Conservation (phyloP, 1,139 yeast species). For the Sugiyamaella neomexicana region DNA sequence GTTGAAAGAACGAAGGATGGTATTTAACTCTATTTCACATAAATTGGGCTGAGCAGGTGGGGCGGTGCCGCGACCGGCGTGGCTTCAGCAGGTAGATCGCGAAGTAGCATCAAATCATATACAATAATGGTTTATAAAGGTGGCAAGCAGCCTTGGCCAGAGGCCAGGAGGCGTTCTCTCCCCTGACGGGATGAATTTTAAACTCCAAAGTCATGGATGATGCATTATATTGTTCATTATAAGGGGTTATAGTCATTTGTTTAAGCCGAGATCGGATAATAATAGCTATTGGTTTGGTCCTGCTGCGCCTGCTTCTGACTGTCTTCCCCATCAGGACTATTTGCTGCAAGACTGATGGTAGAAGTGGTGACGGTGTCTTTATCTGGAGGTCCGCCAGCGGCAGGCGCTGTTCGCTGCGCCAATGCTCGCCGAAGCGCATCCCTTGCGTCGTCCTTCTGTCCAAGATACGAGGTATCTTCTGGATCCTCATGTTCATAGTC, state of each 20-base stretch:
- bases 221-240: neutral
- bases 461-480: conserved; percentile 9
- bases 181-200: too few species aligned
- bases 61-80: neutral
- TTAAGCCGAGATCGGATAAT: conserved; percentile 13
- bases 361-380: neutral
- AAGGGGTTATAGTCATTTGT: too few species aligned
- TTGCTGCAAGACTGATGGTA: neutral
- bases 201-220: neutral
- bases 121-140: too few species aligned
- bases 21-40: too few species aligned
- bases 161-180: too few species aligned
- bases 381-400: conserved; percentile 3
- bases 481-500: conserved; percentile 11
- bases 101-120: too few species aligned
- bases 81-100: too few species aligned
- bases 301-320: neutral
- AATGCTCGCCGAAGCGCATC: conserved; percentile 15
- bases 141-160: neutral
- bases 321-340: conserved; percentile 3
- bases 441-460: conserved; percentile 14
- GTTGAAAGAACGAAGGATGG: neutral
- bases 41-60: neutral
- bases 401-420: conserved; percentile 7
- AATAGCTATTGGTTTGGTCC: neutral